Conservation (phyloP, 2,329 filamentous ascomycete species). For the Aspergillus sp. region DNA sequence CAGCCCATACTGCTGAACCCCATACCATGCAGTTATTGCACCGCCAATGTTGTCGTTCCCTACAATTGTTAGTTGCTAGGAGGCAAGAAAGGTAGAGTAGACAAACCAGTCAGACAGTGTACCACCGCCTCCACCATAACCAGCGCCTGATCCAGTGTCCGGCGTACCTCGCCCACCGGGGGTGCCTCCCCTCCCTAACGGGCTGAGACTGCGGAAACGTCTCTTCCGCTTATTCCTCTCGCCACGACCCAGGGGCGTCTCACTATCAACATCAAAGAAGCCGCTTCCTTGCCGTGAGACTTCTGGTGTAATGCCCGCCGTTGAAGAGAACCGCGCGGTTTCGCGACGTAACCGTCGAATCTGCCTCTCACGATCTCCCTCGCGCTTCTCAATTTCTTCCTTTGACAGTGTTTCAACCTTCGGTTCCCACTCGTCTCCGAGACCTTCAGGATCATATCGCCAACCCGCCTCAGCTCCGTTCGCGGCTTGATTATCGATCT, state of each 20-base stretch:
- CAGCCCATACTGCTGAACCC: conserved; percentile 91
- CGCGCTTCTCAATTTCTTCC: conserved; percentile 96
- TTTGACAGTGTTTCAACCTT: conserved; percentile 81
- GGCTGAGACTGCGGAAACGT: conserved; percentile 84
- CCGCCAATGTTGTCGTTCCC: conserved; percentile 79
- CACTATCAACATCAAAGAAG: conserved; percentile 59
- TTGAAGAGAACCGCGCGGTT: conserved; percentile 88
- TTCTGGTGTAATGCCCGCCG: conserved; percentile 76
- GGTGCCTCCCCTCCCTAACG: conserved; percentile 66
- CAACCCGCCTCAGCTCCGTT: conserved; percentile 83
- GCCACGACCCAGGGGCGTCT: conserved; percentile 87
- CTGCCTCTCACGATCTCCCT: conserved; percentile 90
- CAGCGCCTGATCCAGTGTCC: conserved; percentile 61
- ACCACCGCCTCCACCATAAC: conserved; percentile 66
- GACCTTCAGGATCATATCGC: conserved; percentile 89
- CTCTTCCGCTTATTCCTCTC: conserved; percentile 95
- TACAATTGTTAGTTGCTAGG: conserved; percentile 24
- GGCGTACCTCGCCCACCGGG: conserved; percentile 76
- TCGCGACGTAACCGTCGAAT: conserved; percentile 83
- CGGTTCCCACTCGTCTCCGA: conserved; percentile 81
- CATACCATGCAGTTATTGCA: conserved; percentile 85
- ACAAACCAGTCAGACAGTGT: conserved; percentile 64
- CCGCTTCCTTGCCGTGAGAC: conserved; percentile 60
- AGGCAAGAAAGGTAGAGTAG: neutral
- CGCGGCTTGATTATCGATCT: conserved; percentile 86